Base-by-base conservation (phyloP, 495 filamentous ascomycete genomes). In the Neurospora sp. region DNA sequence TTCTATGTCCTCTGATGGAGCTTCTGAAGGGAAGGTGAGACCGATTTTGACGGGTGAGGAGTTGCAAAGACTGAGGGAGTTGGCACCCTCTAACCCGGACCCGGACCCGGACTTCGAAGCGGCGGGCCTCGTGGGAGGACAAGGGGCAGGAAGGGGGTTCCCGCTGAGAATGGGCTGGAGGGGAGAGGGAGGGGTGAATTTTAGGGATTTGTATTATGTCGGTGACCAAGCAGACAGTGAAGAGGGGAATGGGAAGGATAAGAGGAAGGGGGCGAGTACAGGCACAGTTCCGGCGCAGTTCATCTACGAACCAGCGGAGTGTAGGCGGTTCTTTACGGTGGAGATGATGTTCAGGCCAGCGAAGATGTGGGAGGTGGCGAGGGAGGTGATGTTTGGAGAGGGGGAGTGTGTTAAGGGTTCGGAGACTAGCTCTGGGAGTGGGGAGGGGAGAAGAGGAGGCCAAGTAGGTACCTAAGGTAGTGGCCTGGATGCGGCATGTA, bases 361-460 rank as follows among this genome's bases (percentile, higher is more conserved):
- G 0, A 35, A 5, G 31, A 46, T 37, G 71, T 72, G 71, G 71
- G 20, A 35, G 31, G 71, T 37, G 6, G 41, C 71, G 31, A 44
- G 39, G 23, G 71, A 31, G 71, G 71, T 44, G 27, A 46, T 72
- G 40, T 72, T 20, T 42, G 38, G 39, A 1, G 42, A 31, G 6
- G 73, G 72, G 8, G 76, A 69, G 41, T 79, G 77, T 31, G 77
- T 78, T 18, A 16, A 41, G 12, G 14, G 4, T 14, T 41, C 40
- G 14, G 40, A 41, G 5, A 41, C 40, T 41, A 4, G 12, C 40
- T 5, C 39, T n/a, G n/a, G n/a, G n/a, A n/a, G n/a, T n/a, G n/a
- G n/a, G n/a, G n/a, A n/a, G n/a, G n/a, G n/a, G n/a, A n/a, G n/a
- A n/a, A n/a, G n/a, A n/a, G n/a, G n/a, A n/a, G n/a, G n/a, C n/a